Evolutionary conservation across 768 basidiomycete genomes (phyloP).

Genomic region (Suillus plorans): DNA sequence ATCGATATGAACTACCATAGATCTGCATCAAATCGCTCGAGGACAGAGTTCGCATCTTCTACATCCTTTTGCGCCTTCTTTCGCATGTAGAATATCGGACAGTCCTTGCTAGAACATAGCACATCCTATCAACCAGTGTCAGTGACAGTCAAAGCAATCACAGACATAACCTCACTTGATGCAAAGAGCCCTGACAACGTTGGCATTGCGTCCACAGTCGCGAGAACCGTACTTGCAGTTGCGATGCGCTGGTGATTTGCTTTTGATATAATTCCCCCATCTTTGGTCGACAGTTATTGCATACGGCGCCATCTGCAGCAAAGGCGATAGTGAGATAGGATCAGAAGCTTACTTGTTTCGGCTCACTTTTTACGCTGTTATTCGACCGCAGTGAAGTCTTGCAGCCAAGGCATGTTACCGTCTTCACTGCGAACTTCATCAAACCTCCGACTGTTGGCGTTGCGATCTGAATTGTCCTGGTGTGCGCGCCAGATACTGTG

Average conservation of each 20-base stretch:
- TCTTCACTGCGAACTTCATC: conserved; percentile 99
- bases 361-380: conserved; percentile 71
- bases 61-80: conserved; percentile 99
- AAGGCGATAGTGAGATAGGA: conserved; percentile 10
- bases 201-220: conserved; percentile 99
- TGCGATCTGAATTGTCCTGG: conserved; percentile 91
- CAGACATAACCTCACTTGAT: conserved; percentile 57
- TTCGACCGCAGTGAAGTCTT: conserved; percentile 81
- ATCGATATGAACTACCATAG: conserved; percentile 48
- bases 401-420: conserved; percentile 92
- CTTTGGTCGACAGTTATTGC: conserved; percentile 86
- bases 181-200: conserved; percentile 96
- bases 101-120: conserved; percentile 94
- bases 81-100: conserved; percentile 98
- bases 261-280: conserved; percentile 93
- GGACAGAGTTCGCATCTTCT: conserved; percentile 71
- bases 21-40: conserved; percentile 85
- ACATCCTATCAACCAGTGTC: conserved; percentile 65
- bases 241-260: conserved; percentile 73
- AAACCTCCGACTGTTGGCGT: conserved; percentile 95
- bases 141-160: neutral
- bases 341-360: neutral
- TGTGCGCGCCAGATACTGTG: conserved; percentile 93
- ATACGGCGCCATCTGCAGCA: conserved; percentile 81
- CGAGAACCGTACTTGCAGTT: conserved; percentile 87